Evolutionary conservation across 305 asterid genomes (phyloP).

Genomic region (Solanum hybrid): DNA sequence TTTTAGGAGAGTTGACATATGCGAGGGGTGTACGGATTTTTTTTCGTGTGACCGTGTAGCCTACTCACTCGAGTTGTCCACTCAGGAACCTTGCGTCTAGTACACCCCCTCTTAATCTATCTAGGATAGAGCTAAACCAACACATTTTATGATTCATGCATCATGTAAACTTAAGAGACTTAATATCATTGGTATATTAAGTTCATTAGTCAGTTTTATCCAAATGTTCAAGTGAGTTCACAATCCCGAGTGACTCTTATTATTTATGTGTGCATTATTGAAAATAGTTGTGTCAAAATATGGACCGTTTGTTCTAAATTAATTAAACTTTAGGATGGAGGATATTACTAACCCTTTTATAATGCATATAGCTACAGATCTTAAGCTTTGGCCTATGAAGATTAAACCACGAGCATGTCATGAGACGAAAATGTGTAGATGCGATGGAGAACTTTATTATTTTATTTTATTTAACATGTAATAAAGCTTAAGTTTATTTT

Average conservation of each 20-base stretch:
- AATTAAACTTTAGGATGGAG: not conserved
- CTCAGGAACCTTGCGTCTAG: not conserved
- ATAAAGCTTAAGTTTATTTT: not conserved
- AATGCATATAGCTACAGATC: not conserved
- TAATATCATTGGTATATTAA: not conserved
- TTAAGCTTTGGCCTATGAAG: not conserved
- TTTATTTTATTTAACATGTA: no score
- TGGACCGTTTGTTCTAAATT: not conserved
- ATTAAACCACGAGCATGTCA: not conserved
- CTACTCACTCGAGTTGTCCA: not conserved
- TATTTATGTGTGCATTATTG: not conserved
- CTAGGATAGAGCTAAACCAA: not conserved
- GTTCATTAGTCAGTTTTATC: no score
- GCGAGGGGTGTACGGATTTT: not conserved
- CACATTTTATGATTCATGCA: not conserved
- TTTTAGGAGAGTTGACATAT: not conserved
- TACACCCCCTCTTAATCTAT: no score
- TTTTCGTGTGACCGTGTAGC: not conserved
- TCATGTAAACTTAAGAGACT: not conserved
- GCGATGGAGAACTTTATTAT: no score
- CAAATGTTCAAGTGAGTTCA: no score
- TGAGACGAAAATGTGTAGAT: not conserved
- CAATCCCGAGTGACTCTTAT: no score
- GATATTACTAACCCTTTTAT: not conserved
- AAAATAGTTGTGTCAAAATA: not conserved